Evolutionary conservation across 768 basidiomycete genomes (phyloP), one percentile per base, ranked within the genome.

Genomic region (Termitomyces sp.): DNA sequence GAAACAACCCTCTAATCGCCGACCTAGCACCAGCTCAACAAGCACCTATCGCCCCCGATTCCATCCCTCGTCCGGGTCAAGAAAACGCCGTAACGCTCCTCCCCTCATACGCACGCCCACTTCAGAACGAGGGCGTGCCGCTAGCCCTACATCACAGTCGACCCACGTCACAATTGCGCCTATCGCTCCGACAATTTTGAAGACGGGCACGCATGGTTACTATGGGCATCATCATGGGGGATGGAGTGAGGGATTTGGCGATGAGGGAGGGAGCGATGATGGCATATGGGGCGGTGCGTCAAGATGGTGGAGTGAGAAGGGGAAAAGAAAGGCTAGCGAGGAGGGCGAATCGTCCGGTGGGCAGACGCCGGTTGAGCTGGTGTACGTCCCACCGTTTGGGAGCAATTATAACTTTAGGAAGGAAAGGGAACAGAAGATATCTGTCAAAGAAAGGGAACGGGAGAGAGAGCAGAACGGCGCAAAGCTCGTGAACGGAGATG

Each of bases 181-280:
- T 12, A 81, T 81, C 57, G 77, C 81, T 31, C 82, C 83, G 8
- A 95, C 97, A 5, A 81, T 91, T 45, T 79, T 98, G 62, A 99
- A 98, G 76, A 91, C 91, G 17, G 82, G 77, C 10, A 76, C 80
- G 1, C 73, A 78, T 11, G 80, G 77, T 6, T 80, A 82, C 51
- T 64, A 64, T 6, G 69, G 67, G 56, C 71, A 73, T 16, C 72
- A 73, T 27, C 72, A 68, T 7, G 66, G 63, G 10, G 67, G 59
- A 6, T 81, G 81, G 80, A 66, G 70, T n/a, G 78, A 80, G 55
- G 71, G 77, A 3, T 77, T 80, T 49, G 76, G 78, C 5, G 78
- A 81, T 53, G 77, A 79, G 42, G 74, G 74, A 8, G 76, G 68
- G 9, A 74, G 75, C 32, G 67, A 66, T 48, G 67, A 68, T 55